These are phyloP conservation scores for Oenanthe javanica DNA, from an alignment of 140 eudicot genomes.

Conservation along the genomic window DNA sequence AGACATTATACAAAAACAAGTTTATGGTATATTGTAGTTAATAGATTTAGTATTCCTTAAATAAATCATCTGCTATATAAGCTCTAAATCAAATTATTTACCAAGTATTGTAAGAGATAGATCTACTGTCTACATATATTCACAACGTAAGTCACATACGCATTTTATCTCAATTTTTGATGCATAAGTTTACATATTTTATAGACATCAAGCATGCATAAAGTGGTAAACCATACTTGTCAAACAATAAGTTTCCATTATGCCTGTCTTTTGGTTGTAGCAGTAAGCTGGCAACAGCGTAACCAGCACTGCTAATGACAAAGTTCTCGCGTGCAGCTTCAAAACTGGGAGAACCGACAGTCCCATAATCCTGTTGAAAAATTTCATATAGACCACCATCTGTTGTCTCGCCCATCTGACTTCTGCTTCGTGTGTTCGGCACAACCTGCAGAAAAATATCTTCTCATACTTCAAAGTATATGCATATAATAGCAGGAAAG, in stretches of 20 bases:
- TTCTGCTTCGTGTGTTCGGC: slow-evolving; percentile 95
- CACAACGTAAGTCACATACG: background rate
- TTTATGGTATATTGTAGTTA: background rate
- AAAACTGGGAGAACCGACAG: slow-evolving; percentile 88
- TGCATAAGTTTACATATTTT: slow-evolving; percentile 1
- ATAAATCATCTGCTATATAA: background rate
- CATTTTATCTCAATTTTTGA: background rate
- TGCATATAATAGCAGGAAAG: background rate
- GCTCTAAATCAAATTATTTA: background rate
- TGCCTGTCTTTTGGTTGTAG: slow-evolving; percentile 99
- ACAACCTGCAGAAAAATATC: slow-evolving; percentile 59
- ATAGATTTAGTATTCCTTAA: background rate
- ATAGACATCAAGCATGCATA: background rate
- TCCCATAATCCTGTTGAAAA: slow-evolving; percentile 92
- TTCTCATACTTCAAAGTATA: background rate
- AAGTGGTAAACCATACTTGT: slow-evolving; percentile 44
- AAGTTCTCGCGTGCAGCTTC: slow-evolving; percentile 99
- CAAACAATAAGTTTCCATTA: slow-evolving; percentile 93
- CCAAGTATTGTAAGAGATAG: background rate
- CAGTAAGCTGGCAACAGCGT: slow-evolving; percentile 96
- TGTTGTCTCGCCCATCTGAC: slow-evolving; percentile 99
- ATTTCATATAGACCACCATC: slow-evolving; percentile 99
- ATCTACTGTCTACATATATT: background rate
- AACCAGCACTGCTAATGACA: slow-evolving; percentile 95
- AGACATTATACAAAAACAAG: background rate